Conservation (phyloP, 75 land plant genomes). For the Pinus tabuliformis region DNA sequence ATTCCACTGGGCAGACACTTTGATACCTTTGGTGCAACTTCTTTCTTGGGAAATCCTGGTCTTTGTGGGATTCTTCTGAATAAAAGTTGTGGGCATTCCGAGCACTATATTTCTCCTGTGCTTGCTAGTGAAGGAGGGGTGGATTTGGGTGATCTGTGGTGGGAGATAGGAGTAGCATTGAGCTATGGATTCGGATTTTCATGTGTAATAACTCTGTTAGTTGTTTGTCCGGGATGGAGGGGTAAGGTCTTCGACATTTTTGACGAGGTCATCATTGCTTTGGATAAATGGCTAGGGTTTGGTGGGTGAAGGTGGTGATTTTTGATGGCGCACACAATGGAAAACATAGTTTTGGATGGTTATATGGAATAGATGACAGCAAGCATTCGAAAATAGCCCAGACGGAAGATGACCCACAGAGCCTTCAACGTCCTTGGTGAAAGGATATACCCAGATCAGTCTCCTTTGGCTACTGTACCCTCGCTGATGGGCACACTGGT, state of each 20-base stretch:
- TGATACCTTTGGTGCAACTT: conserved; percentile 8
- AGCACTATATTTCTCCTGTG: too few relatives aligned
- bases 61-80: conserved; percentile 15
- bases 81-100: background rate
- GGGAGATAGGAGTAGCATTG: conserved; percentile 4
- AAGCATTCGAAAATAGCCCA: too few relatives aligned
- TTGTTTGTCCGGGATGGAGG: background rate
- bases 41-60: conserved; percentile 19
- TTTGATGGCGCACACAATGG: too few relatives aligned
- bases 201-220: background rate
- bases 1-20: conserved; percentile 22
- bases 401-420: too few relatives aligned
- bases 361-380: too few relatives aligned
- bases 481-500: too few relatives aligned
- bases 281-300: too few relatives aligned
- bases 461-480: too few relatives aligned
- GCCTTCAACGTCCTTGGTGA: too few relatives aligned
- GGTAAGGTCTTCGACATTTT: background rate
- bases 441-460: too few relatives aligned
- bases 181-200: conserved; percentile 12
- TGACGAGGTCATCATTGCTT: background rate
- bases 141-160: background rate
- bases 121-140: background rate
- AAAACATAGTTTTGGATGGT: too few relatives aligned
- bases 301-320: too few relatives aligned